phyloP scores from a whole-genome alignment of 768 basidiomycete genomes.

The Auriscalpium vulgare region DNA sequence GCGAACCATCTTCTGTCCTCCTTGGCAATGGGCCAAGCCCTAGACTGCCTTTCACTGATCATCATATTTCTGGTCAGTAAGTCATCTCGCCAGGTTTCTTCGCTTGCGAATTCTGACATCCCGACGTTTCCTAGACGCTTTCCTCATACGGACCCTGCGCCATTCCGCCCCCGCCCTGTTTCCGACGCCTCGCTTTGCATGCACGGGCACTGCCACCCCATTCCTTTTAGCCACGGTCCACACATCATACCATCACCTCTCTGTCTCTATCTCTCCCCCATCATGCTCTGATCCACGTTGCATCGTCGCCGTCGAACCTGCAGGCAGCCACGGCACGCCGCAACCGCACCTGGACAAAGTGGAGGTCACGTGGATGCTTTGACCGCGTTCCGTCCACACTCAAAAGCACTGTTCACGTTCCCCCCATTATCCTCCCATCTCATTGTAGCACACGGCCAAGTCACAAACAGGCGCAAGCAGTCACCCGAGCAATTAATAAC shows the following conservation, averaged over 20 bases:
- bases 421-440: constrained; percentile 1
- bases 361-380: not conserved
- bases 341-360: not conserved
- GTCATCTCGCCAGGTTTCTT: not conserved
- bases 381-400: constrained; percentile 10
- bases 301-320: not conserved
- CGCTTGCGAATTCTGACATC: not conserved
- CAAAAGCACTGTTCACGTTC: constrained; percentile 11
- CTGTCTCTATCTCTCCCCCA: not conserved
- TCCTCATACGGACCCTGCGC: not conserved
- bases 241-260: not conserved
- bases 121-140: not conserved
- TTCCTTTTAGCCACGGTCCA: not conserved
- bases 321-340: not conserved
- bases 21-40: not conserved
- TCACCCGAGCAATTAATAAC: too few relatives aligned
- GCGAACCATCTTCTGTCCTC: not conserved
- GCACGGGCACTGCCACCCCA: not conserved
- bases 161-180: not conserved
- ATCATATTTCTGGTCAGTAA: not conserved
- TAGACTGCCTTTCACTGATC: not conserved
- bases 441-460: too few relatives aligned
- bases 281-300: not conserved
- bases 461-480: too few relatives aligned
- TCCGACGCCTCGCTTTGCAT: not conserved